phyloP scores from a whole-genome alignment of 306 rosid species.

The Ormosia semicastrata region DNA sequence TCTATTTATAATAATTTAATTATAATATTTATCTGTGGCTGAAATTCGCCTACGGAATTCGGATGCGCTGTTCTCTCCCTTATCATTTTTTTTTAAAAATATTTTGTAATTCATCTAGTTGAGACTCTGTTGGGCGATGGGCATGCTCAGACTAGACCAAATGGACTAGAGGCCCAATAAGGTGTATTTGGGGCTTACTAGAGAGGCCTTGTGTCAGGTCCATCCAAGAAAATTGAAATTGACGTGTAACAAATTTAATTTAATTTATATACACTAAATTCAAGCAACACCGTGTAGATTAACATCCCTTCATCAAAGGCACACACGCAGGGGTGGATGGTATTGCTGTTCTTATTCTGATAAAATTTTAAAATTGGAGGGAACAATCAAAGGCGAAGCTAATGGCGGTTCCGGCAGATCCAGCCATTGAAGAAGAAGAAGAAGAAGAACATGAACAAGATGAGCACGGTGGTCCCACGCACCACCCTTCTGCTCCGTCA shows the following conservation, averaged over 20 bases:
- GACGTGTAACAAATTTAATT: neutral
- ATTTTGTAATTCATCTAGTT: too few species aligned
- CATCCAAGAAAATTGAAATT: neutral
- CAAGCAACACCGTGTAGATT: neutral
- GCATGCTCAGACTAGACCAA: too few species aligned
- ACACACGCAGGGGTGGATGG: neutral
- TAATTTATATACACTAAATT: neutral
- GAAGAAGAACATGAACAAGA: slow-evolving; percentile 28
- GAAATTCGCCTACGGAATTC: neutral
- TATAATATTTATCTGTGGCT: slow-evolving; percentile 1
- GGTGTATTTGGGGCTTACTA: too few species aligned
- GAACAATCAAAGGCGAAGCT: neutral
- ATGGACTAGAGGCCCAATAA: too few species aligned
- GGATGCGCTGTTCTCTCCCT: neutral
- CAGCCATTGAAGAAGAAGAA: slow-evolving; percentile 31
- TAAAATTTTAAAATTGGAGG: slow-evolving; percentile 32
- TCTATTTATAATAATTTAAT: too few species aligned
- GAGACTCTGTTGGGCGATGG: too few species aligned
- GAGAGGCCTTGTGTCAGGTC: neutral
- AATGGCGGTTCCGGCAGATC: slow-evolving; percentile 51
- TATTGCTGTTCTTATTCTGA: neutral
- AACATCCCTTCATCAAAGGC: neutral
- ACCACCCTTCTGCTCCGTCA: slow-evolving; percentile 68
- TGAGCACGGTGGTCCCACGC: slow-evolving; percentile 40
- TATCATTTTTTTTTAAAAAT: too few species aligned